Base-by-base conservation (phyloP, 768 basidiomycete species). In the Termitomyces sp. region DNA sequence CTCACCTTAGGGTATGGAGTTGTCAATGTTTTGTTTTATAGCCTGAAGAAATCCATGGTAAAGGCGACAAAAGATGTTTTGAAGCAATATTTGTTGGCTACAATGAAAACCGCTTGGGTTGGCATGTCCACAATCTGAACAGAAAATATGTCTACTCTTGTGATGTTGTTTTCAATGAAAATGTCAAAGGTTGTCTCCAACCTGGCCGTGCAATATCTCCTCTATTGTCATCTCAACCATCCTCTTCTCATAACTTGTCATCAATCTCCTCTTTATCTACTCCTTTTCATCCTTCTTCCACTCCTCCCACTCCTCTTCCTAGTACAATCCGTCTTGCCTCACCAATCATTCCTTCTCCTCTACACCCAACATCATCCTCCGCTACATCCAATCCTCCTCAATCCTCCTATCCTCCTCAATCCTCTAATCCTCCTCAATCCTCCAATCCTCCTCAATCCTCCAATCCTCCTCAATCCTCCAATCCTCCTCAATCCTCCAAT, bases 1-100 rank as follows among this genome's bases (percentile, higher is more conserved):
- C 64, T 0, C 59, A 64, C 29, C 58, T 70, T 7, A 54, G 64
- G 1, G 68, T 70, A 9, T 73, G 64, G 60, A 66, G 69, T 32
- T 67, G 66, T 22, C 52, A 57, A 4, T 67, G 65, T 36, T 70
- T 57, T 50, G 57, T 61, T 1, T 52, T 54, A 10, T 43, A 59
- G 7, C 68, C 69, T 23, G 16, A 39, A 0, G 66, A 70, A 32
- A 20, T 60, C 0, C 51, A 57, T 2, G 6, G 15, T 0, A 67
- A 67, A 36, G 61, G 57, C 46, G 57, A 51, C n/a, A 44, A 32
- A 0, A 12, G 36, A 7, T 54, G 47, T 1, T 61, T 53, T 40
- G 58, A 65, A 20, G 67, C 60, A 5, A 64, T 67, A 22, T 69
- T 69, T 51, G 48, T 58, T n/a, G 56, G 56, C 1, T 58, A 54